Percentiles rank a stretch among this genome's conserved stretches.
These are phyloP conservation scores for Leishmania amazonensis DNA, from an alignment of 208 protist genomes.

Conservation along the genomic window DNA sequence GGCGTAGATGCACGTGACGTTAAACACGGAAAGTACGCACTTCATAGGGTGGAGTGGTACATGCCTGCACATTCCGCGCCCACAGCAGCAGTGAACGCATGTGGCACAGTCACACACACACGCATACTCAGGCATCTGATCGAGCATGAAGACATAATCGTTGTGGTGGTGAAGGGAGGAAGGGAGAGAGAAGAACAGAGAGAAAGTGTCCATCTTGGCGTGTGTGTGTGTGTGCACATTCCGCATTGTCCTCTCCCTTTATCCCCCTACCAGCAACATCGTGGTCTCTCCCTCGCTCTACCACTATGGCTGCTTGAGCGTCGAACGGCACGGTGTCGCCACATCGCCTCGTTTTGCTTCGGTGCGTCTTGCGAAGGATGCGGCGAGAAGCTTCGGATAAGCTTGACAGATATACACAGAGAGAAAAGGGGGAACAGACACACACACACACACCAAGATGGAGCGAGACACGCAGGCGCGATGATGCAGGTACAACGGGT, in stretches of 20 bases:
- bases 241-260: neutral
- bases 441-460: neutral
- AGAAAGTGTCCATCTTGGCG: neutral
- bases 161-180: neutral
- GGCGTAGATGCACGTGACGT: neutral
- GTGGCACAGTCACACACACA: neutral
- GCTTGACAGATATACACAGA: neutral
- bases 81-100: neutral
- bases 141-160: neutral
- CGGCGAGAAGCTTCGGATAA: neutral
- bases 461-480: neutral
- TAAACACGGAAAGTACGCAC: neutral
- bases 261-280: neutral
- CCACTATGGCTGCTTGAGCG: neutral
- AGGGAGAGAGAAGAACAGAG: neutral
- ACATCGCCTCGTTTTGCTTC: neutral
- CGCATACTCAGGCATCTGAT: neutral
- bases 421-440: neutral
- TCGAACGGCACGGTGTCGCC: neutral
- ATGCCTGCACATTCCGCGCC: neutral
- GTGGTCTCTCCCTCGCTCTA: too few species aligned
- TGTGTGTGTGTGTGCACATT: neutral
- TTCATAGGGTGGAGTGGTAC: neutral
- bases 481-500: neutral
- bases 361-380: neutral